Base-by-base conservation (phyloP, 768 basidiomycete species). In the Arthromyces matolae region DNA sequence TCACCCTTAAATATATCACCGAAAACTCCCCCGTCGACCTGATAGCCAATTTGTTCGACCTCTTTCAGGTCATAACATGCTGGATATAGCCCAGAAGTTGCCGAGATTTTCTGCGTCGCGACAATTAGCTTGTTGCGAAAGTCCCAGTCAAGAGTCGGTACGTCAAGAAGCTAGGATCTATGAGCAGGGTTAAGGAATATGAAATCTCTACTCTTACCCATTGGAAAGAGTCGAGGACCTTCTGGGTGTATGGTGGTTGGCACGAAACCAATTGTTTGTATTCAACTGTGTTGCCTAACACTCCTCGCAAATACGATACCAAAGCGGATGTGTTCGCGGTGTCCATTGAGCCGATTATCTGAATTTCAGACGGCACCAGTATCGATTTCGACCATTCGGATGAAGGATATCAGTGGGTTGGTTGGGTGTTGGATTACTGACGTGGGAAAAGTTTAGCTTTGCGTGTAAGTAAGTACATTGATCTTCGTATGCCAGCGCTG, bases 1-100 rank as follows among this genome's bases (percentile, higher is more conserved):
- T 3, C 16, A 8, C 37, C 50, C 20, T 51, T 45, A 8, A 34
- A 45, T n/a, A 45, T 40, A 14, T 32, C 37, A 6, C 29, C 50
- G 16, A 45, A 45, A 13, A 28, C 37, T 23, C 42, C 42, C 23
- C 20, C 29, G 24, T 12, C 9, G 9, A 32, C 31, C 14, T 29
- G 31, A 25, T 25, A 12, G 8, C 18, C 42, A 3, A 32, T 25
- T 16, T 24, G 22, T 7, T 24, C 23, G 2, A 43, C 22, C 31
- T 33, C 27, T 8, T 22, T 14, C 31, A 43, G 31, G 9, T 43
- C 29, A 32, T 32, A 43, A 22, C 42, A 43, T 5, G 42, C 24
- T 14, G 42, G 42, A 27, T 43, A 43, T 4, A 43, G 42, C n/a
- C 20, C 20, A 7, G 42, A 19, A 9, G 8, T 8, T 9, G 5